Conservation (phyloP, 139 green algal genomes). For the Picochlorum sp. region DNA sequence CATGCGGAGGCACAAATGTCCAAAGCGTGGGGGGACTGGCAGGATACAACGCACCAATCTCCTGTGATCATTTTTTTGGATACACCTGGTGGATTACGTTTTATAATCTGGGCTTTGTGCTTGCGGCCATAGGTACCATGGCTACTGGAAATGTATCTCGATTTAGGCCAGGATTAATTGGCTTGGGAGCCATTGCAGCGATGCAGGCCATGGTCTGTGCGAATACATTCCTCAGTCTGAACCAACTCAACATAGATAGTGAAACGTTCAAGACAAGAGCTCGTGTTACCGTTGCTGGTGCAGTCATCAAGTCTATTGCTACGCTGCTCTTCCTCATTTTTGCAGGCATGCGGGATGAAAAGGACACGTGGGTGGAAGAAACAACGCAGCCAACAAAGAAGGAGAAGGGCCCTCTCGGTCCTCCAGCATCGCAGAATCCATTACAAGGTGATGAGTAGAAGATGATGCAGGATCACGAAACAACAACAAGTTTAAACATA, state of each 20-base stretch:
- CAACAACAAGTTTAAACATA: no score
- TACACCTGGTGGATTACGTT: constrained; percentile 11
- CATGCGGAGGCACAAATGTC: constrained; percentile 1
- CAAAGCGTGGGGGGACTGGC: background rate
- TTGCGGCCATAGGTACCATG: background rate
- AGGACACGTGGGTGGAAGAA: background rate
- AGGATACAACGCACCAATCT: constrained; percentile 1
- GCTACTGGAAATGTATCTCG: background rate
- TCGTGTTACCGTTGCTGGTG: background rate
- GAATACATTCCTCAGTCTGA: constrained; percentile 9
- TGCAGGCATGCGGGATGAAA: constrained; percentile 3
- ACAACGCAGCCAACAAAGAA: background rate
- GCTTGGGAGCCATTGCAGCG: background rate
- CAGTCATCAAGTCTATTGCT: constrained; percentile 13
- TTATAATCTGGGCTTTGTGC: constrained; percentile 7
- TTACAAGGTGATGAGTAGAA: background rate
- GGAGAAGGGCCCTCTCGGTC: background rate
- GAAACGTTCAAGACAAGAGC: constrained; percentile 2
- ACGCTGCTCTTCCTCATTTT: constrained; percentile 4
- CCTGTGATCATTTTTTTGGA: constrained; percentile 7
- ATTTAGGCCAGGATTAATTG: constrained; percentile 6
- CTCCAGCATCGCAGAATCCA: background rate
- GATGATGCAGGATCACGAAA: background rate
- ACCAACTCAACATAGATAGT: background rate
- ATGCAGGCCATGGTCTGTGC: constrained; percentile 6